These are phyloP conservation scores for Fusarium liriodendri DNA, from an alignment of 2,329 filamentous ascomycete genomes.

Conservation along the genomic window DNA sequence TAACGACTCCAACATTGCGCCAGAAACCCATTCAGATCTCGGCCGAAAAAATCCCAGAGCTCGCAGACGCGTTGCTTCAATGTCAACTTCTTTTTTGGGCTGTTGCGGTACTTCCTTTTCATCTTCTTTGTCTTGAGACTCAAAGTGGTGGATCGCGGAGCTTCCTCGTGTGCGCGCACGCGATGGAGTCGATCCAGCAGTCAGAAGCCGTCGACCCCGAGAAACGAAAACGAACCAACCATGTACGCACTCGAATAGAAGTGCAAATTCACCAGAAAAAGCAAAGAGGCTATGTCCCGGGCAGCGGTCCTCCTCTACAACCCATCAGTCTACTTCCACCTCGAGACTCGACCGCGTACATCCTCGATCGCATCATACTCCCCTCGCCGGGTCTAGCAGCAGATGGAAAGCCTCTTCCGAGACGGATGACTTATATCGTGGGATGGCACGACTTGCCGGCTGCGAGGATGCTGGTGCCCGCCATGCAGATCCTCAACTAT, in stretches of 20 bases:
- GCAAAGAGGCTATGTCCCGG: conserved; percentile 54
- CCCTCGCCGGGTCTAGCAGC: conserved; percentile 48
- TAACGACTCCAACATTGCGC: not conserved
- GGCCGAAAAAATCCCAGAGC: not conserved
- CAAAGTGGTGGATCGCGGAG: conserved; percentile 14
- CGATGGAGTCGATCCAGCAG: conserved; percentile 34
- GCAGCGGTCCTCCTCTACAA: conserved; percentile 60
- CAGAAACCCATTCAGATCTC: not conserved
- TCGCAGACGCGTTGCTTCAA: not conserved
- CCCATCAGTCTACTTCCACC: conserved; percentile 60
- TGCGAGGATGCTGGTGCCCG: conserved; percentile 58
- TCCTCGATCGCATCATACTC: conserved; percentile 64
- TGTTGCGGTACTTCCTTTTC: not conserved
- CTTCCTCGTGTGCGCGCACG: conserved; percentile 17
- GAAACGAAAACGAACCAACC: conserved; percentile 26
- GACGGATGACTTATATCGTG: conserved; percentile 65
- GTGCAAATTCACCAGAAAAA: conserved; percentile 25
- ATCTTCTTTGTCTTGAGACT: not conserved
- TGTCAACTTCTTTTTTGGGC: not conserved
- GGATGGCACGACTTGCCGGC: conserved; percentile 65
- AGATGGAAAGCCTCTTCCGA: conserved; percentile 52
- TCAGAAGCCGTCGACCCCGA: conserved; percentile 6
- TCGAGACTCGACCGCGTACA: conserved; percentile 66
- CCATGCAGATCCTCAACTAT: conserved; percentile 65
- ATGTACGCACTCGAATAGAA: conserved; percentile 26